Evolutionary conservation across 1,139 yeast species (phyloP), one percentile per base, ranked within the genome.

Genomic region (Chernovozyma aurita): DNA sequence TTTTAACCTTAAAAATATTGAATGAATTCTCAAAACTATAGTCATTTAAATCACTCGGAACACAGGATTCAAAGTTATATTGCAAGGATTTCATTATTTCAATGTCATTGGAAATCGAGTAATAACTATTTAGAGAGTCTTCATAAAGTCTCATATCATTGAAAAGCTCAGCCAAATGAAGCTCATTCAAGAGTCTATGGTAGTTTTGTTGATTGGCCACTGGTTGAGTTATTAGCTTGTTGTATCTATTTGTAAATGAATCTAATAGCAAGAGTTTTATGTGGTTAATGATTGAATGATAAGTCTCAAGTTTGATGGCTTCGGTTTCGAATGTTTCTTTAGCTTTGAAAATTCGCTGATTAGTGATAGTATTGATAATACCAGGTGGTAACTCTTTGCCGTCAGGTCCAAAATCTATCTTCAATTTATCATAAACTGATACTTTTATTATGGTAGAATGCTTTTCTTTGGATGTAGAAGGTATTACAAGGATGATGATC

Each of bases 371-470:
- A 13, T 16, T 22, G 12, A 17, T n/a, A 13, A 26, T 33, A n/a
- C 18, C 32, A 3, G 42, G 31, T 15, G 35, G 43, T 28, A 65
- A 43, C 21, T 65, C 67, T 39, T 70, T 68, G 13, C 75, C 76
- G 12, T 61, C 65, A 1, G 48, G 39, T 3, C 76, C 80, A 55
- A 85, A 86, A 52, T 87, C 95, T 2, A 67, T 51, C 40, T 69
- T 73, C 36, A 87, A 58, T 52, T 87, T 86, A 43, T 83, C 85
- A 49, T 73, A 75, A 1, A 77, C 66, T 4, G 80, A 76, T 2
- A 78, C 71, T 39, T 77, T 76, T 38, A 78, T 67, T 22, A 65
- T 38, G 3, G 63, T 50, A 1, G 66, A 52, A 29, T 70, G 65
- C 39, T 72, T 70, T 42, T 65, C 70, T 32, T 70, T 68, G 20